Evolutionary conservation across 2,329 filamentous ascomycete genomes (phyloP), one percentile per base, ranked within the genome.

Genomic region (Neonectria coccinea): DNA sequence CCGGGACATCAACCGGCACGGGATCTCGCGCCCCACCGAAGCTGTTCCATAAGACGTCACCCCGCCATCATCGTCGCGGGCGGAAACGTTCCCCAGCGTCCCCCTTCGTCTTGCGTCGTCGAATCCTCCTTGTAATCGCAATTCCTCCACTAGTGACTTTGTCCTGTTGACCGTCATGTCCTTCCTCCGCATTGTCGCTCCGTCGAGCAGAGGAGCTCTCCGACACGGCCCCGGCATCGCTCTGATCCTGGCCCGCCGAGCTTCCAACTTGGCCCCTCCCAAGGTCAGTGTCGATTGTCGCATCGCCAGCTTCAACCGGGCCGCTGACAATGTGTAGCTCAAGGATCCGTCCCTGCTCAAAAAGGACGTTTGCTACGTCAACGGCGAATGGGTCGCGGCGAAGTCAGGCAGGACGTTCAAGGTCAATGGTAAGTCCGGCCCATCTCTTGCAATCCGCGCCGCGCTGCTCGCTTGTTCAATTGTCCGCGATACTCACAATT

Each of bases 371-470:
- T 88, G 89, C 74, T 97, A 95, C 77, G 90, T 98, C 75, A 95
- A 99, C 78, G 96, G 96, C 75, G 87, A 97, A 86, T 99, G 94
- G 92, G 88, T 97, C 67, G 86, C 87, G 72, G 92, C 95, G 72
- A 88, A 89, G 75, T 97, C 93, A 1, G 93, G 93, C 76, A 90
- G 97, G 86, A 97, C 93, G 50, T 99, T 98, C 79, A 90, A 96
- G 77, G 92, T 97, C 65, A 85, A 88, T 68, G 91, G 89, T 91
- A 80, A 69, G 76, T 64, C 20, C 4, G 5, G 4, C 25, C 22
- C 25, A 25, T 12, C 8, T 3, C 44, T n/a, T 25, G 48, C 8
- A 60, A 63, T 57, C 27, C 18, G 27, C 22, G 27, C 20, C 14
- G n/a, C 5, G 3, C 10, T 47, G 25, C 29, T 42, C 11, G 31